Evolutionary conservation across 75 land plant species (phyloP).

Genomic region (Picea sitchensis): DNA sequence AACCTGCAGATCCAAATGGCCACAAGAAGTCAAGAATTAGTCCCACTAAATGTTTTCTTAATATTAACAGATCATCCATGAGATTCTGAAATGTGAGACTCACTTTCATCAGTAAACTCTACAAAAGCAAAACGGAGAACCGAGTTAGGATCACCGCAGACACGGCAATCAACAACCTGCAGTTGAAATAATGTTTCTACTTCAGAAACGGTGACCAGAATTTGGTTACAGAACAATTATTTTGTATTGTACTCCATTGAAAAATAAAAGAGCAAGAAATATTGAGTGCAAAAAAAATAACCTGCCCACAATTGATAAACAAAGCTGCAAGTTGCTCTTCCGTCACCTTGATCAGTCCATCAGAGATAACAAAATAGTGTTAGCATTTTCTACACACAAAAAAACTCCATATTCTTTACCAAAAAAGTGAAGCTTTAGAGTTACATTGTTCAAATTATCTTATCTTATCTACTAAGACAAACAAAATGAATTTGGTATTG

Average conservation of each 20-base stretch:
- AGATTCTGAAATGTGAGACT: conserved; percentile 20
- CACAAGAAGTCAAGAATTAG: not conserved
- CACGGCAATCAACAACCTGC: conserved; percentile 95
- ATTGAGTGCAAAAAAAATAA: conserved; percentile 18
- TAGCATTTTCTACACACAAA: not conserved
- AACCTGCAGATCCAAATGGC: not conserved
- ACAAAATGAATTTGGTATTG: no score
- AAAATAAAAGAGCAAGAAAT: conserved; percentile 5
- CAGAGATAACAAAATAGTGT: not conserved
- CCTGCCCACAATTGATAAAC: conserved; percentile 85
- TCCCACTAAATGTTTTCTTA: not conserved
- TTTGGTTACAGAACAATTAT: not conserved
- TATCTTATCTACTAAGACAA: no score
- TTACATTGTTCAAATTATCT: no score
- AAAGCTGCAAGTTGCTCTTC: conserved; percentile 90
- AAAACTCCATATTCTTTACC: conserved; percentile 3
- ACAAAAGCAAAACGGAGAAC: conserved; percentile 97
- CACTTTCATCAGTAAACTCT: conserved; percentile 90
- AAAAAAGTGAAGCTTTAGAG: no score
- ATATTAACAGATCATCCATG: not conserved
- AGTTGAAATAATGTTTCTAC: conserved; percentile 6
- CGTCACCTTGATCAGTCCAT: conserved; percentile 50
- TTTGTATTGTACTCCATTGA: not conserved
- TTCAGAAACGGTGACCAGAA: not conserved
- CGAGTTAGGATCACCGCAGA: conserved; percentile 97